phyloP scores from a whole-genome alignment of 352 stramenopile genomes.

The Globisporangium yorkense region DNA sequence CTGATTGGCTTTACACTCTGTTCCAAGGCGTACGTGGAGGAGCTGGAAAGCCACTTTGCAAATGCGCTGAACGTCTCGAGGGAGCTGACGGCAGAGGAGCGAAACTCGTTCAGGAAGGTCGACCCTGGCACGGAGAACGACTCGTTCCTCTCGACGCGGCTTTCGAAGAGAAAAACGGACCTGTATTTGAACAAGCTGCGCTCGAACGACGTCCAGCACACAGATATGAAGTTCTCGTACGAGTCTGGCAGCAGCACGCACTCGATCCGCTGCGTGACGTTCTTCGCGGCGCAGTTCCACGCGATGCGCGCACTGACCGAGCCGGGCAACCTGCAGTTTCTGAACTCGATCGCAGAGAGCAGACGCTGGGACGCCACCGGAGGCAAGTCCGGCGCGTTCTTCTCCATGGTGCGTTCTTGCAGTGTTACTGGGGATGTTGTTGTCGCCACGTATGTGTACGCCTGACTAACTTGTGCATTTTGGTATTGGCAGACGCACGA shows the following conservation, averaged over 20 bases:
- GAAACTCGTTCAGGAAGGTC: constrained; percentile 2
- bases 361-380: constrained; percentile 70
- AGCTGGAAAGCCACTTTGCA: constrained; percentile 60
- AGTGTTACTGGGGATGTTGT: constrained; percentile 1
- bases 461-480: background rate
- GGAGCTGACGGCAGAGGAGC: constrained; percentile 25
- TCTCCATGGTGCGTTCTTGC: constrained; percentile 57
- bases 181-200: constrained; percentile 70
- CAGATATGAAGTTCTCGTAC: constrained; percentile 75
- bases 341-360: constrained; percentile 81
- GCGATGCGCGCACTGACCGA: constrained; percentile 58
- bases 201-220: constrained; percentile 65
- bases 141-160: constrained; percentile 5
- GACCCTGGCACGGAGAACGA: constrained; percentile 1
- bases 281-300: constrained; percentile 83
- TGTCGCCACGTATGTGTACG: background rate
- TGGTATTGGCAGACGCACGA: constrained; percentile 53
- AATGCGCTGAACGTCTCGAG: constrained; percentile 41
- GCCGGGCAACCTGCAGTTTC: constrained; percentile 65
- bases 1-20: constrained; percentile 79
- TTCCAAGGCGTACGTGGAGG: constrained; percentile 61
- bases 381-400: constrained; percentile 83
- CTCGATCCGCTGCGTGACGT: constrained; percentile 65
- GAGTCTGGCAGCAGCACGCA: constrained; percentile 41
- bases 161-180: constrained; percentile 30